phyloP scores from a whole-genome alignment of 1,284 basidiomycete genomes.

The Stereum hirsutum region DNA sequence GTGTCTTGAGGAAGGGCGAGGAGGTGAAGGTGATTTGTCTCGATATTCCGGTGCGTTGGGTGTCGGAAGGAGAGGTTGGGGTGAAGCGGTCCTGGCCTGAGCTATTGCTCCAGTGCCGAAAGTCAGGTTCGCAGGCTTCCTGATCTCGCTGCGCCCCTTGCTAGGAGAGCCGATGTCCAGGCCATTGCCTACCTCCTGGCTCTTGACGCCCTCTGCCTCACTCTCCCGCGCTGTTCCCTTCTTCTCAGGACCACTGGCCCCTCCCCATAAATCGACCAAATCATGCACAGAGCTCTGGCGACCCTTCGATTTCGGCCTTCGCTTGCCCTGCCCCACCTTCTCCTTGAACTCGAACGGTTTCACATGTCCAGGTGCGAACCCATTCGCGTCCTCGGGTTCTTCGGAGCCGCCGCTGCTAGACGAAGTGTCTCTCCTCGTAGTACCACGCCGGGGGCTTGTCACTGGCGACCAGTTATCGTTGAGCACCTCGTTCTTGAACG shows the following conservation, averaged over 20 bases:
- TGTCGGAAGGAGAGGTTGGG: constrained; percentile 19
- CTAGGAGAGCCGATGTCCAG: background rate
- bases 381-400: constrained; percentile 48
- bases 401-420: constrained; percentile 36
- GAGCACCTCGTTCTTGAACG: constrained; percentile 1
- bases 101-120: background rate
- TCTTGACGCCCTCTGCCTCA: background rate
- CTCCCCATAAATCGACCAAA: constrained; percentile 67
- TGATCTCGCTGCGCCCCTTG: constrained; percentile 9
- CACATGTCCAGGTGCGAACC: constrained; percentile 16
- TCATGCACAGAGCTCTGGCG: constrained; percentile 75
- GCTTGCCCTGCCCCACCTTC: constrained; percentile 13
- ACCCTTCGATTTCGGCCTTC: constrained; percentile 27
- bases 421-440: constrained; percentile 24
- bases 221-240: constrained; percentile 9
- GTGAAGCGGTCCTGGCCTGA: constrained; percentile 16
- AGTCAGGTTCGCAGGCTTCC: constrained; percentile 4
- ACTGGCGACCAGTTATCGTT: constrained; percentile 11
- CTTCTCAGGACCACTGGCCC: constrained; percentile 25
- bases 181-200: background rate
- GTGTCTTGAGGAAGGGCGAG: constrained; percentile 16
- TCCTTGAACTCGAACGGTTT: constrained; percentile 9
- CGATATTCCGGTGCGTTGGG: constrained; percentile 8
- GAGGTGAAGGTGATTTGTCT: constrained; percentile 10
- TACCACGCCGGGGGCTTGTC: constrained; percentile 1